A percentile compares a stretch with the other conserved stretches of the same genome.
Conservation (phyloP, 257 asterid genomes). For the Oldenlandia corymbosa region DNA sequence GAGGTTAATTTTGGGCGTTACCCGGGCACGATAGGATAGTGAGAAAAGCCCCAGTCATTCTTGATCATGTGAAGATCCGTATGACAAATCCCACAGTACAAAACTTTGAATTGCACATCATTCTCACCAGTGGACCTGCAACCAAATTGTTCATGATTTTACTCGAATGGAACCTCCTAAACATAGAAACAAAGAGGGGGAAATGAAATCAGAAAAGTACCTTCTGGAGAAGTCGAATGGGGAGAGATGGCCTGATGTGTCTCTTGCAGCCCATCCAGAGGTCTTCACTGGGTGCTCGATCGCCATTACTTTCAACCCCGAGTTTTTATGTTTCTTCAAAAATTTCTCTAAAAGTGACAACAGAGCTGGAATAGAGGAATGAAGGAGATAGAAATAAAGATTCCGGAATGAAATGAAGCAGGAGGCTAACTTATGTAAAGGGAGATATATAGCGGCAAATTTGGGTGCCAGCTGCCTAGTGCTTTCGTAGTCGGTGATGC, state of each 20-base stretch:
- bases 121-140: slow-evolving; percentile 22
- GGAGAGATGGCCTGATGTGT: slow-evolving; percentile 21
- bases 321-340: too few relatives aligned
- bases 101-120: slow-evolving; percentile 25
- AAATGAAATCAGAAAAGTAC: neutral
- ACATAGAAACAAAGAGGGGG: neutral
- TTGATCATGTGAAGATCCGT: slow-evolving; percentile 23
- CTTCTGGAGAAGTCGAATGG: slow-evolving; percentile 27
- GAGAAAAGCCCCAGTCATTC: slow-evolving; percentile 20
- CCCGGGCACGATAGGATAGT: slow-evolving; percentile 32
- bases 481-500: neutral
- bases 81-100: slow-evolving; percentile 28
- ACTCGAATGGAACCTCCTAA: neutral
- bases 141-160: neutral
- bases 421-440: too few relatives aligned
- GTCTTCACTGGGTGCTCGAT: slow-evolving; percentile 16
- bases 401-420: too few relatives aligned
- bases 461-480: neutral
- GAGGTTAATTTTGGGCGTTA: neutral
- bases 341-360: neutral
- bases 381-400: neutral
- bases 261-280: slow-evolving; percentile 32
- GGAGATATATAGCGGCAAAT: neutral
- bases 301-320: neutral
- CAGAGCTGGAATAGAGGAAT: neutral